Evolutionary conservation across 148 eudicot genomes (phyloP), one percentile per base, ranked within the genome.

Genomic region (Persicaria tinctoria): DNA sequence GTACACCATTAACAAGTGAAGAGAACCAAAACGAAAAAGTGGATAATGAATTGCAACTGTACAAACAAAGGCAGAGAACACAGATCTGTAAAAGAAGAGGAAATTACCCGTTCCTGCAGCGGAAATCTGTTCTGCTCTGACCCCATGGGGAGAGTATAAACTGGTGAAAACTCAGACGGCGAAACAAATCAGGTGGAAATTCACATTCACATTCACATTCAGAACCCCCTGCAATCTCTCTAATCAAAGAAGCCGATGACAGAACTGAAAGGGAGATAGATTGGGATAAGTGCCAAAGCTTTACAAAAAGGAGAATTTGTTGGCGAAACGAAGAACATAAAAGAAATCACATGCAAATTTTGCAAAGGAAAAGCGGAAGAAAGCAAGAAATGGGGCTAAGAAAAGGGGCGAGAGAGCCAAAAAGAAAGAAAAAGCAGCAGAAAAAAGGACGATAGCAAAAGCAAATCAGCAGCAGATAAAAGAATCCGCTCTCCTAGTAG

Each of bases 121-220:
- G 80, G 90, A 85, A 87, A 87, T 79, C 90, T 80, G 57, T 85
- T 89, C 73, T 89, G 93, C 85, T 89, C 93, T 11, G 90, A 84
- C 50, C 80, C 93, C 93, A 89, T 89, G 70, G 68, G 68, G 63
- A 60, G 68, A 60, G 68, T 57, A 27, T 20, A 60, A 27, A 23
- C 12, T 23, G 18, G 44, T 13, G 18, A 60, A 5, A 60, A 5
- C 68, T 60, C 14, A 18, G 68, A 27, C 63, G 27, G 68, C 10
- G 4, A 8, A 20, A 60, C 8, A 17, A 57, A 57, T 18, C 63
- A 6, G 63, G 63, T 57, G 68, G 46, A 63, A 27, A 63, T 27
- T 66, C 70, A 41, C 70, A 64, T 38, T 41, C 46, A 64, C 70
- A 41, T 66, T 66, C 5, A 44, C 45, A 32, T 32, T 32, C 16